Conservation (phyloP, 2,329 filamentous ascomycete species). For the Pleomassaria siparia region DNA sequence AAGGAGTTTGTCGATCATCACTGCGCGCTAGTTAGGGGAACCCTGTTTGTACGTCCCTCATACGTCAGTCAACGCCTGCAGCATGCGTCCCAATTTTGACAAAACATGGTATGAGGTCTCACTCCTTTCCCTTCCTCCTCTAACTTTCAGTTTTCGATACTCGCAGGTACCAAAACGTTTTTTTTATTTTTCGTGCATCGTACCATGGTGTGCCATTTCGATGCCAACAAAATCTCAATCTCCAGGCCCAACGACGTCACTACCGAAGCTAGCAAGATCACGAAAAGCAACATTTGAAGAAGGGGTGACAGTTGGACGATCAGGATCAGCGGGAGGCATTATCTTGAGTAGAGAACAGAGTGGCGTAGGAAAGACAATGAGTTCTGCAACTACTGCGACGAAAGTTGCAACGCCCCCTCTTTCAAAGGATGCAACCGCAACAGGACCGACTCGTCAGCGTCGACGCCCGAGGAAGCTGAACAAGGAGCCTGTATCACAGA, state of each 20-base stretch:
- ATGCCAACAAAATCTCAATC: constrained; percentile 33
- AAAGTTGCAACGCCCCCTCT: constrained; percentile 11
- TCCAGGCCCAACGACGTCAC: constrained; percentile 22
- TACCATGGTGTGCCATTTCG: neutral
- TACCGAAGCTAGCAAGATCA: constrained; percentile 25
- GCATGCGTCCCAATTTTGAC: constrained; percentile 29
- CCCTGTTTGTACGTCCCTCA: constrained; percentile 23
- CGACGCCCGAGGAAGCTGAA: constrained; percentile 39
- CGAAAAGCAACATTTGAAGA: constrained; percentile 18
- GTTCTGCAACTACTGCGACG: constrained; percentile 5
- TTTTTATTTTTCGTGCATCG: neutral
- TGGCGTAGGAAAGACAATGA: constrained; percentile 6
- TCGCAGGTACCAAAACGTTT: neutral
- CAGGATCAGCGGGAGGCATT: constrained; percentile 34
- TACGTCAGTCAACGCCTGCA: constrained; percentile 41
- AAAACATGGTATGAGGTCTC: constrained; percentile 26
- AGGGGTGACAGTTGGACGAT: constrained; percentile 16
- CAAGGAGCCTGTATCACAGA: constrained; percentile 21
- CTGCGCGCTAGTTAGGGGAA: constrained; percentile 1
- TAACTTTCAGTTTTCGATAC: neutral
- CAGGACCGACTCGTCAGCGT: constrained; percentile 19
- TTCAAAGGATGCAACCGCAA: constrained; percentile 6
- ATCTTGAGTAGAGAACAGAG: constrained; percentile 22
- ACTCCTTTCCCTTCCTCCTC: neutral
- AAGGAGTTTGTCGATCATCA: constrained; percentile 6